Base-by-base conservation (phyloP, 2,329 filamentous ascomycete genomes). In the Paecilomyces formosus region DNA sequence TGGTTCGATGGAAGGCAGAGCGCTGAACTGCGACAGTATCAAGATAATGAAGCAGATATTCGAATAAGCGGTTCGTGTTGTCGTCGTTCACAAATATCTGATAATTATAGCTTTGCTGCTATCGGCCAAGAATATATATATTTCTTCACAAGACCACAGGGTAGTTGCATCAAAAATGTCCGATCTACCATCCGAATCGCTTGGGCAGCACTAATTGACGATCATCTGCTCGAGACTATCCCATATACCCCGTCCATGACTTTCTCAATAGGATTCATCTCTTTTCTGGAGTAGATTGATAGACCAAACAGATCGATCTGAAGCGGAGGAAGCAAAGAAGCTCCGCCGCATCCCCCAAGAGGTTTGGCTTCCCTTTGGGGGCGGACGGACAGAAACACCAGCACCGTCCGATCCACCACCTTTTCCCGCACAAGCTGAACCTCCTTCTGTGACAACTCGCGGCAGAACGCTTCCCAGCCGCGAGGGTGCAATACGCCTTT, bases 401-500 rank as follows among this genome's bases (percentile, higher is more conserved):
- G 30, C 55, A 28, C 56, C 54, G 39, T 45, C 56, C 53, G 35
- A 31, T 55, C 39, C 53, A 52, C 57, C 58, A 54, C 45, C 55
- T 55, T 57, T 60, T 57, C 54, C 55, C 49, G 31, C 57, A 35
- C 51, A 54, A 54, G 31, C 60, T 59, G 60, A 45, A 62, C 59
- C 55, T 60, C 57, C 58, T 26, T 55, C 61, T 31, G 30, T 1
- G 26, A 57, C 56, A 65, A 62, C 65, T 60, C 58, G 65, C 62
- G 62, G 64, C 64, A 65, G 63, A 57, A 50, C 57, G 21, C 60
- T 28, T 15, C 51, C 21, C 62, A 65, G 61, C 64, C 62, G 65
- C 61, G 62, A 63, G 56, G 59, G 57, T 60, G 57, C 55, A 33
- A 51, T 45, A 45, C 39, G n/a, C 54, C 45, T 31, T 24, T 75